Evolutionary conservation across 2,329 filamentous ascomycete genomes (phyloP).

Genomic region (Beauveria bassiana): DNA sequence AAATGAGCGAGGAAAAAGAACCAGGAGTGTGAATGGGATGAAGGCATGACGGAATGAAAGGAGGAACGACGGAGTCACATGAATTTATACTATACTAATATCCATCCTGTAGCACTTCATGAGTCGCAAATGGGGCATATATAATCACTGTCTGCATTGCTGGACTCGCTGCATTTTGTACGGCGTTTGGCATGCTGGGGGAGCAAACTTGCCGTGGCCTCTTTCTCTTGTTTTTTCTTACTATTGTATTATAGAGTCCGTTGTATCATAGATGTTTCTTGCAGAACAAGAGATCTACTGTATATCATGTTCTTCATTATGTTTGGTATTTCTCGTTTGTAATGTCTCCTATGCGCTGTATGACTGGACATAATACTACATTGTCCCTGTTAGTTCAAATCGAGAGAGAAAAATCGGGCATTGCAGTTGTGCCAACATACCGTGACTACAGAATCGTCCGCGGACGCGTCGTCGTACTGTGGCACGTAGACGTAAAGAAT

Average conservation of each 20-base stretch:
- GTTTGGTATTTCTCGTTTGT: not conserved
- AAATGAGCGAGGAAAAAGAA: slow-evolving; percentile 35
- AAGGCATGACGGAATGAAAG: slow-evolving; percentile 6
- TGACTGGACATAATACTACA: slow-evolving; percentile 36
- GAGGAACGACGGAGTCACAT: not conserved
- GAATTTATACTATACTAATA: not conserved
- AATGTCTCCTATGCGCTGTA: slow-evolving; percentile 24
- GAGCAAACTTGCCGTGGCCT: not conserved
- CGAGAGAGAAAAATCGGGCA: too few species aligned
- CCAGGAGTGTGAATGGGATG: not conserved
- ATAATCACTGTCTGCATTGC: not conserved
- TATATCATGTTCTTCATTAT: slow-evolving; percentile 8
- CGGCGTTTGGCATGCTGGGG: slow-evolving; percentile 3
- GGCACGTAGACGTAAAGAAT: slow-evolving; percentile 78
- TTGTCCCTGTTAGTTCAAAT: slow-evolving; percentile 16
- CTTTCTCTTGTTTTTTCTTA: not conserved
- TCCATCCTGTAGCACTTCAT: not conserved
- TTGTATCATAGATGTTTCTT: slow-evolving; percentile 10
- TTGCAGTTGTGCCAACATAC: slow-evolving; percentile 36
- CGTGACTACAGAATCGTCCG: slow-evolving; percentile 68
- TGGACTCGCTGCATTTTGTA: not conserved
- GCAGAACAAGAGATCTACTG: slow-evolving; percentile 3
- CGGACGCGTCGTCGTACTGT: slow-evolving; percentile 56
- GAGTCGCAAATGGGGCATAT: not conserved
- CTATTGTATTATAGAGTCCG: slow-evolving; percentile 5